Percentiles rank a stretch among this genome's conserved stretches.
Evolutionary conservation across 225 moss, liverwort and hornwort genomes (phyloP).

Genomic region (Pleurozium schreberi): DNA sequence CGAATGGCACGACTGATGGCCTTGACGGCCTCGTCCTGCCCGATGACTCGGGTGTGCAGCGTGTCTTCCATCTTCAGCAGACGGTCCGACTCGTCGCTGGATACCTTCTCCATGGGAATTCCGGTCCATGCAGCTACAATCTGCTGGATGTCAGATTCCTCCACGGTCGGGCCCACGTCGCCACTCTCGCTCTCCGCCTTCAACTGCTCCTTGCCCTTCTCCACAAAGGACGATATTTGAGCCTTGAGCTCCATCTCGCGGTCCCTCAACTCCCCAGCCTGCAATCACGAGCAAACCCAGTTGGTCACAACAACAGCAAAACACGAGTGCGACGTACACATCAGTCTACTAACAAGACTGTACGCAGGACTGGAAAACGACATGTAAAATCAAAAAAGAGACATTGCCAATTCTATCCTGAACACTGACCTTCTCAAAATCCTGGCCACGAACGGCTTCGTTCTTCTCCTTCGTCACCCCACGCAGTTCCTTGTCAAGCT

Average conservation of each 20-base stretch:
- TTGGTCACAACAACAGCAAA: background rate
- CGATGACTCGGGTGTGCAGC: constrained; percentile 55
- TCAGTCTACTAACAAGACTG: background rate
- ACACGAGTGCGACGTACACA: background rate
- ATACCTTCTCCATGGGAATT: constrained; percentile 79
- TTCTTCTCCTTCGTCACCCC: constrained; percentile 69
- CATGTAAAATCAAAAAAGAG: background rate
- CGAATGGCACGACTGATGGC: constrained; percentile 68
- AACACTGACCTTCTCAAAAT: constrained; percentile 62
- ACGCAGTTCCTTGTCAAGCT: constrained; percentile 74
- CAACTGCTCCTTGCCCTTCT: constrained; percentile 70
- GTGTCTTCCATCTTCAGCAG: constrained; percentile 76
- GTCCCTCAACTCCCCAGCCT: constrained; percentile 70
- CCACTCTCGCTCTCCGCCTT: constrained; percentile 71
- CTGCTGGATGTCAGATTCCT: constrained; percentile 76
- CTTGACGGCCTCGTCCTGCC: constrained; percentile 74
- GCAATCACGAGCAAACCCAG: background rate
- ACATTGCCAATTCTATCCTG: too few relatives aligned
- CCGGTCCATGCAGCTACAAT: constrained; percentile 88
- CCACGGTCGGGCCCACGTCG: constrained; percentile 61
- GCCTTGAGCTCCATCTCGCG: constrained; percentile 77
- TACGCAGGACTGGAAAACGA: background rate
- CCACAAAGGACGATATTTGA: constrained; percentile 47
- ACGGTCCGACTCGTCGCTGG: constrained; percentile 69
- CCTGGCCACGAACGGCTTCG: constrained; percentile 76